phyloP scores from a whole-genome alignment of 1,284 basidiomycete genomes.

The Omphalotus olearius region DNA sequence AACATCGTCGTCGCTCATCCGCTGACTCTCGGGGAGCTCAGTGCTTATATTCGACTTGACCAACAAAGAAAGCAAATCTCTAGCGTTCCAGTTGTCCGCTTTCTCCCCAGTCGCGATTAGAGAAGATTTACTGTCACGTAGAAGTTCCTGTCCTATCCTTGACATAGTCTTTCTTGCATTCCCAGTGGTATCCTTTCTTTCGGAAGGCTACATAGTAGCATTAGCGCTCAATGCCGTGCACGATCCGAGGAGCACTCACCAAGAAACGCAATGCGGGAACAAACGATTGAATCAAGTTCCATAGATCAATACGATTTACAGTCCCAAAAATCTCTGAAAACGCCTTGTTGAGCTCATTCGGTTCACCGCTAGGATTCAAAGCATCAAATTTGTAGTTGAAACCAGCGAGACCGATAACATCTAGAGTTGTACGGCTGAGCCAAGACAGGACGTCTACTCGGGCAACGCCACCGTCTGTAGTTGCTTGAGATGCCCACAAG shows the following conservation, averaged over 20 bases:
- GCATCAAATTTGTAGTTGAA: conserved; percentile 69
- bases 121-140: conserved; percentile 40
- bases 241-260: conserved; percentile 26
- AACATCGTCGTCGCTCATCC: conserved; percentile 71
- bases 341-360: conserved; percentile 47
- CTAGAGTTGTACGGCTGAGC: conserved; percentile 56
- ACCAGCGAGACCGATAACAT: conserved; percentile 66
- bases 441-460: conserved; percentile 49
- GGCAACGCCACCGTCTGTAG: conserved; percentile 23
- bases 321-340: conserved; percentile 39
- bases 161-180: conserved; percentile 18
- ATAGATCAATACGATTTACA: conserved; percentile 20
- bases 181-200: conserved; percentile 10
- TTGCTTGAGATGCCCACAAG: conserved; percentile 32
- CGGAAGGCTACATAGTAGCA: conserved; percentile 24
- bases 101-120: conserved; percentile 23
- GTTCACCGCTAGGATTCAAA: conserved; percentile 28
- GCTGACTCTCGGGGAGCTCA: conserved; percentile 53
- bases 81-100: conserved; percentile 26
- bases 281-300: conserved; percentile 30
- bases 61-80: conserved; percentile 51
- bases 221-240: conserved; percentile 19
- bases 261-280: conserved; percentile 39
- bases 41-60: conserved; percentile 62
- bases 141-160: conserved; percentile 39